These are phyloP conservation scores for Monilinia vaccinii-corymbosi DNA, from an alignment of 2,329 filamentous ascomycete genomes.

Conservation along the genomic window DNA sequence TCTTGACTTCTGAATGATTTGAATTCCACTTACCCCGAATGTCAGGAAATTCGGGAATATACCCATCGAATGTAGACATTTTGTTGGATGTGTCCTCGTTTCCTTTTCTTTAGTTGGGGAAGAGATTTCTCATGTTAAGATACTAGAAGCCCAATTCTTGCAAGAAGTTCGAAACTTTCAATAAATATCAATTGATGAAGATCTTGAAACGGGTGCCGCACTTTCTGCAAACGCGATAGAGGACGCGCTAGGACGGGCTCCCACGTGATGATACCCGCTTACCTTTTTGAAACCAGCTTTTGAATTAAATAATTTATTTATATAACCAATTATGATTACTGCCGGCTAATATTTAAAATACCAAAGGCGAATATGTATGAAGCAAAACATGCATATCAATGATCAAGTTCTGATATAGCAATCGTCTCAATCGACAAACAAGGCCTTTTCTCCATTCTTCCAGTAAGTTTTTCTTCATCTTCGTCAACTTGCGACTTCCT, in stretches of 20 bases:
- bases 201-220: neutral
- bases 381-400: too few species aligned
- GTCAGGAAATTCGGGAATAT: conserved; percentile 67
- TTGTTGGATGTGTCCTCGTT: neutral
- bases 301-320: too few species aligned
- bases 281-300: too few species aligned
- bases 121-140: neutral
- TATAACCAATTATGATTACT: neutral
- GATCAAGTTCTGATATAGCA: too few species aligned
- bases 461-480: neutral
- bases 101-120: neutral
- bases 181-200: neutral
- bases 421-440: neutral
- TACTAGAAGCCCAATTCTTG: neutral
- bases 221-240: neutral
- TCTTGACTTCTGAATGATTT: neutral
- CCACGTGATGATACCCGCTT: neutral
- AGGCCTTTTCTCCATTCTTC: neutral
- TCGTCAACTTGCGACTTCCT: neutral
- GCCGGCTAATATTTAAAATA: neutral
- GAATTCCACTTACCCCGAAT: conserved; percentile 49
- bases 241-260: neutral
- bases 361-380: neutral
- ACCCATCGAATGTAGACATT: conserved; percentile 73
- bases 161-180: neutral